Evolutionary conservation across 1,284 basidiomycete species (phyloP), one percentile per base, ranked within the genome.

Genomic region (Entoloma clypeatum): DNA sequence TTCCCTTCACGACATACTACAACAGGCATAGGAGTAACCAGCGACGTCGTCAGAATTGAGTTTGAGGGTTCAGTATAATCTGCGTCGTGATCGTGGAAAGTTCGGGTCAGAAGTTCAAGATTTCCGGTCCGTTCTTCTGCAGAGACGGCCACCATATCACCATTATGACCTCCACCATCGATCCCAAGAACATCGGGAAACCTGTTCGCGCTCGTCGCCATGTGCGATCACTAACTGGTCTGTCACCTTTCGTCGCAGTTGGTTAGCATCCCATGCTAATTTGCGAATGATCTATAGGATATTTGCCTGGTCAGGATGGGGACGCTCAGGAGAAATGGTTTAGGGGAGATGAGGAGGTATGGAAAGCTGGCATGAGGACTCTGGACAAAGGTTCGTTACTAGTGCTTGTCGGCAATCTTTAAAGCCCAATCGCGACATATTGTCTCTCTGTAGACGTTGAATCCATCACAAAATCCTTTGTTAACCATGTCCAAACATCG

Each of bases 401-500:
- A 19, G 35, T 44, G 24, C 11, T 42, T 19, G 8, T 27, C 25
- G 11, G 14, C 38, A n/a, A n/a, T n/a, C n/a, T n/a, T 37, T 24
- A 19, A 28, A 23, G 24, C 39, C 13, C 36, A 17, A 11, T 43
- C 19, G 38, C 21, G 38, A 35, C 23, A 25, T 19, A 14, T 28
- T 36, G 38, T 44, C 38, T 31, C 46, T 42, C 31, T 26, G 28
- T 49, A 86, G 86, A 77, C 45, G 71, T 80, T 7, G 65, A 71
- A 19, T 68, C 71, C n/a, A 81, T 92, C 57, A 83, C 86, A 16
- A 83, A 77, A 55, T 82, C 79, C n/a, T 73, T 94, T 53, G 86
- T 93, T 26, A 77, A 81, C 54, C 88, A 93, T 59, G 81, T 92
- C 36, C 86, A 91, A 54, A 91, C 90, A 0, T 87, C 88, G 8